Percentiles rank a stretch among this genome's conserved stretches.
These are phyloP conservation scores for Mortierella antarctica DNA, from an alignment of 192 early-diverging fungal genomes.

Conservation along the genomic window DNA sequence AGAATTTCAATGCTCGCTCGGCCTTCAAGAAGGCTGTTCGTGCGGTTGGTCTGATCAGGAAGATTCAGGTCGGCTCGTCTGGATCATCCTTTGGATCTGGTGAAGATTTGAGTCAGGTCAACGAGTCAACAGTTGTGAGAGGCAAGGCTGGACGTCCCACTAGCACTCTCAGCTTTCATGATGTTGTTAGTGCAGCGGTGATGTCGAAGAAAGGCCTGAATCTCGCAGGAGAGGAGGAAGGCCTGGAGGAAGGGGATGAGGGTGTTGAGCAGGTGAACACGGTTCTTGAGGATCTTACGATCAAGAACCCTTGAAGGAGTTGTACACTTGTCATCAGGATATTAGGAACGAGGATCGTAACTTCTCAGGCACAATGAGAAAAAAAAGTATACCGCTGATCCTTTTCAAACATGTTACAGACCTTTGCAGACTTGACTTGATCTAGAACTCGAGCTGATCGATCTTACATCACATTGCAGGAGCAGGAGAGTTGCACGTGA, in stretches of 20 bases:
- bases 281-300: conserved; percentile 15
- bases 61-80: conserved; percentile 29
- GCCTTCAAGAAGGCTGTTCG: conserved; percentile 53
- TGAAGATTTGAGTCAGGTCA: conserved; percentile 6
- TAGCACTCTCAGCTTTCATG: conserved; percentile 42
- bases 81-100: conserved; percentile 31
- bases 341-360: too few relatives aligned
- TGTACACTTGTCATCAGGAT: too few relatives aligned
- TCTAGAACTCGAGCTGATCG: too few relatives aligned
- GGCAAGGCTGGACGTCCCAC: conserved; percentile 13
- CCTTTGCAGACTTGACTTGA: too few relatives aligned
- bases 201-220: conserved; percentile 21
- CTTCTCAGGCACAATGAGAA: too few relatives aligned
- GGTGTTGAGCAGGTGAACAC: conserved; percentile 18
- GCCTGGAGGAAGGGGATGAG: not conserved
- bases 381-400: too few relatives aligned
- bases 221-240: not conserved
- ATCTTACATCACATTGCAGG: too few relatives aligned
- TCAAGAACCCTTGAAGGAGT: conserved; percentile 11
- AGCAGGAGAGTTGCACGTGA: too few relatives aligned
- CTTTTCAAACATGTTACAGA: too few relatives aligned
- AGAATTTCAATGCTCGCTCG: conserved; percentile 46
- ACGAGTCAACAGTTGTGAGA: conserved; percentile 1
- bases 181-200: conserved; percentile 44
- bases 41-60: conserved; percentile 35